Base-by-base conservation (phyloP, 2,329 filamentous ascomycete genomes). In the Fusarium neocosmosporiellum region DNA sequence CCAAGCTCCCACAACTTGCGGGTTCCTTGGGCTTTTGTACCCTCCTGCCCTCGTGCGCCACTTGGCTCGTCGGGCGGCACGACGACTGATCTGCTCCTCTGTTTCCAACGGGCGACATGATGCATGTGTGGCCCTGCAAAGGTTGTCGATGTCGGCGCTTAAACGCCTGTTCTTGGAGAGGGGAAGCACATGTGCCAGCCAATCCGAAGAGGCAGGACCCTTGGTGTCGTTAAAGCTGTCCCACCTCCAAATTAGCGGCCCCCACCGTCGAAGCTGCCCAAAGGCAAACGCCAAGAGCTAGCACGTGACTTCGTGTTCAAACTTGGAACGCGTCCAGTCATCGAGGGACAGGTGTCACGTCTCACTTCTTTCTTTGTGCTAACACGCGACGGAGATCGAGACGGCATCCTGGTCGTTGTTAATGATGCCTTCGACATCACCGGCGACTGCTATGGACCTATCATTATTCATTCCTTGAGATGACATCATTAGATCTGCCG, bases 131-230 rank as follows among this genome's bases (percentile, higher is more conserved):
- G 68, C 68, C 64, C 60, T 59, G 62, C 41, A 68, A 67, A 65
- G 69, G 76, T 67, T 71, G 70, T 76, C 61, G 66, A 73, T 60
- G 73, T 78, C 77, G 78, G 78, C 78, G 78, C 78, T 79, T 79
- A 79, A 73, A 70, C 69, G 70, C 75, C 73, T 73, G 67, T 68
- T 72, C 62, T 67, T 65, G 64, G 70, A 61, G 70, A 73, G 71
- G 76, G 75, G 73, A 69, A 74, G 69, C 67, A 73, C 63, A 60
- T 59, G n/a, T 48, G 63, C 58, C 64, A 61, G 63, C 76, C 76
- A 78, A 78, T 78, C 61, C 61, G 70, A 58, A 53, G 20, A 33
- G 36, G 54, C 50, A 48, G 70, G 74, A 77, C 65, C 76, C 76
- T 72, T 76, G 76, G 71, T 75, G 73, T 73, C 39, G 65, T 74